Base-by-base conservation (phyloP, 495 filamentous ascomycete genomes). In the Neurospora sp. region DNA sequence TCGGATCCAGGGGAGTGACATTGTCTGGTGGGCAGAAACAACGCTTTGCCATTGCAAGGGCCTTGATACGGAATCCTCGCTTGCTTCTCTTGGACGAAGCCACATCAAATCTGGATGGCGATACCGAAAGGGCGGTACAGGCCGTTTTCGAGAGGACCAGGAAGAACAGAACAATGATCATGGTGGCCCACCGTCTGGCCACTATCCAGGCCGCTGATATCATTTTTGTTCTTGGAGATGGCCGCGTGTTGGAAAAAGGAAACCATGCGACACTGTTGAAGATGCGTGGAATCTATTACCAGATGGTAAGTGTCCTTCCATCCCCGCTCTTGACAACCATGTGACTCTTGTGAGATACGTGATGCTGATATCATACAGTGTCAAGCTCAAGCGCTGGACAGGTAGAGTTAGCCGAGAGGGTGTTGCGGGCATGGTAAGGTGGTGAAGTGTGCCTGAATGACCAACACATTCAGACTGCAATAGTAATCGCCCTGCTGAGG, bases 21-120 rank as follows among this genome's bases (percentile, higher is more conserved):
- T 85, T 96, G 73, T 93, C 90, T 3, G 93, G 93, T 1, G 93
- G 93, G 0, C 93, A 96, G 78, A 89, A 89, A 75, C 93, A 95
- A 75, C 85, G 93, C 16, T 80, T 96, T 37, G 87, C 91, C 0
- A 91, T 96, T 71, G 92, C 93, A 2, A 82, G 93, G 53, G 92
- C 93, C 0, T 84, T 96, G 61, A 88, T 96, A 41, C 89, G 92
- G 4, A 87, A 90, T 44, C 93, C 93, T 0, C 85, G 86, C 31
- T 81, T 96, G 37, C 81, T 96, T 70, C 84, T 96, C 22, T 83
- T 96, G 7, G 93, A 96, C 77, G 93, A 96, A 78, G 91, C 93
- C 1, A 96, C 93, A 3, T 90, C 88, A 22, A 90, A 87, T 40
- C 81, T 96, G 53, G 93, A 96, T 74, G 89, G 90, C 6, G 88